Evolutionary conservation across 2,329 filamentous ascomycete species (phyloP), one percentile per base, ranked within the genome.

Genomic region (Ramularia collo-cygni): DNA sequence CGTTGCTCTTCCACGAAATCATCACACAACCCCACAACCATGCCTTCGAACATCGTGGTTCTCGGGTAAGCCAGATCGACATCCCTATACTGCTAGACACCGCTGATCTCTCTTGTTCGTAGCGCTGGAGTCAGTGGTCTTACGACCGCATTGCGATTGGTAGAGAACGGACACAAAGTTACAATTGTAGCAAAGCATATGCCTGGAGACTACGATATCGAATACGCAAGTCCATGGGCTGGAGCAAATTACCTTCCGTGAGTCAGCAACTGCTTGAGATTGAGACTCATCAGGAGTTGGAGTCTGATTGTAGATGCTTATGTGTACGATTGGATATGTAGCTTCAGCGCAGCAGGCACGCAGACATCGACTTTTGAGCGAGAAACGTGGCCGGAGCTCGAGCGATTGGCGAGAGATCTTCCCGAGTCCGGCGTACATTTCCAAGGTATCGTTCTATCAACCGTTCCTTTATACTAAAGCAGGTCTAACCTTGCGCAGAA

Each of bases 191-290:
- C 86, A 4, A 93, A 90, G 58, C 84, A 94, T 60, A 92, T 95
- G 83, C 89, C 89, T 0, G 89, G 89, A 26, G 89, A 95, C 67
- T 92, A 90, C 63, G 84, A 90, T 51, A 82, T 89, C 51, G 83
- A 93, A 69, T 95, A 95, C 61, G 81, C 85, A 1, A 93, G 85
- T 4, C 87, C 86, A 1, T 93, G 85, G 83, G 87, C 87, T 3
- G 87, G 87, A 10, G 87, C 86, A 46, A 90, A 92, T 57, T 81
- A 79, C 56, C 62, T 83, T 44, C 86, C 83, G 55, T 56, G 42
- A 46, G 52, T 52, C n/a, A n/a, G n/a, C n/a, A n/a, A n/a, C n/a
- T n/a, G n/a, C n/a, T n/a, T n/a, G n/a, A n/a, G n/a, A n/a, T n/a
- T 24, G 21, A 24, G 10, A 24, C 21, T 10, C 21, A 6, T 24